Percentiles rank a stretch among this genome's conserved stretches.
phyloP scores from a whole-genome alignment of 371 early-diverging fungal genomes.

The Mortierella sp. region DNA sequence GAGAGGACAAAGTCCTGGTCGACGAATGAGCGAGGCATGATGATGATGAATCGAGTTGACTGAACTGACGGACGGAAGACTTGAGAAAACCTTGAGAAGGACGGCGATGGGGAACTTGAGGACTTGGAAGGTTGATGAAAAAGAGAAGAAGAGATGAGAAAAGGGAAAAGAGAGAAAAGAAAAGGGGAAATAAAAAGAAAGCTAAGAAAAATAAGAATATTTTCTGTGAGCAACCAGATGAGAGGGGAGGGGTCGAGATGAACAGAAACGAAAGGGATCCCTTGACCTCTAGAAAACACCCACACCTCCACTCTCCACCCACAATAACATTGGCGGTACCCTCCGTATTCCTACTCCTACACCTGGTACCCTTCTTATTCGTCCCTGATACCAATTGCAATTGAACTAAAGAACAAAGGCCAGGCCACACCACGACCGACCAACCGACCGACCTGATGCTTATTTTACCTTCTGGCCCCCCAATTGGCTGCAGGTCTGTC shows the following conservation, averaged over 20 bases:
- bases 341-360: background rate
- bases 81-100: background rate
- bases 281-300: background rate
- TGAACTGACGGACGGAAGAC: background rate
- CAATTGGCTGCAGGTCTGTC: slow-evolving; percentile 3
- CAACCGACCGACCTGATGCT: slow-evolving; percentile 1
- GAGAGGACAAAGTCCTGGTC: slow-evolving; percentile 47
- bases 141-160: background rate
- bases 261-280: background rate
- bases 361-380: background rate
- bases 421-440: background rate
- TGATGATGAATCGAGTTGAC: background rate
- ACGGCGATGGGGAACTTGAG: background rate
- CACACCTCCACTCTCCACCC: no score
- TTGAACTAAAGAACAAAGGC: background rate
- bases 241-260: background rate
- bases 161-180: background rate
- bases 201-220: slow-evolving; percentile 14
- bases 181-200: background rate
- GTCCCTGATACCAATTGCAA: background rate
- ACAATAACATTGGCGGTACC: no score
- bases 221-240: background rate
- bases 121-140: slow-evolving; percentile 6
- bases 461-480: background rate
- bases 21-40: slow-evolving; percentile 51